Evolutionary conservation across 192 early-diverging fungal genomes (phyloP).

Genomic region (Gaertneriomyces sp.): DNA sequence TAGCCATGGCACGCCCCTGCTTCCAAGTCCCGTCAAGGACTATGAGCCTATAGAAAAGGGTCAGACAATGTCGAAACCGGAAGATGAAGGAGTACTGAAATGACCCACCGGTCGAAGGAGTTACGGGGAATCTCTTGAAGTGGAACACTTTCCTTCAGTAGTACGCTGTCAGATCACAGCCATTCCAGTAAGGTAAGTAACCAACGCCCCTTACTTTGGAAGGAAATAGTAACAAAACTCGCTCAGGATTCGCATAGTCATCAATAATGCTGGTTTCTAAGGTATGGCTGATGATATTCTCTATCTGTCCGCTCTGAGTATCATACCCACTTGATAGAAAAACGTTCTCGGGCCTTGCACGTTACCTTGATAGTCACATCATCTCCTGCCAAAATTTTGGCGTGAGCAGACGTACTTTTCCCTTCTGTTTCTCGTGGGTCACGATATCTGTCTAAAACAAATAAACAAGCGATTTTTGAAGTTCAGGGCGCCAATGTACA

Average conservation of each 20-base stretch:
- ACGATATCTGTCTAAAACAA: slow-evolving; percentile 52
- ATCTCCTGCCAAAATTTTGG: slow-evolving; percentile 68
- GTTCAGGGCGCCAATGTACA: neutral
- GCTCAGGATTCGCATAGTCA: slow-evolving; percentile 61
- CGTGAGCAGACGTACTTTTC: slow-evolving; percentile 87
- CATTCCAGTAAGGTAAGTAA: slow-evolving; percentile 3
- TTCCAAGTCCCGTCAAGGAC: slow-evolving; percentile 97
- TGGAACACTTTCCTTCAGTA: slow-evolving; percentile 58
- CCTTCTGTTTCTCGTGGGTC: slow-evolving; percentile 75
- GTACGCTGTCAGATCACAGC: neutral
- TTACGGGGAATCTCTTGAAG: slow-evolving; percentile 43
- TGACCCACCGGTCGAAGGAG: slow-evolving; percentile 48
- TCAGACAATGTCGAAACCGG: neutral
- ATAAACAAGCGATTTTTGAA: neutral
- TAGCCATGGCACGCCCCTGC: slow-evolving; percentile 61
- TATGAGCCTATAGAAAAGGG: slow-evolving; percentile 67
- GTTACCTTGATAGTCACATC: slow-evolving; percentile 62
- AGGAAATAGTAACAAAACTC: slow-evolving; percentile 79
- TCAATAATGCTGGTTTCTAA: neutral
- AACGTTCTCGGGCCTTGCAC: neutral
- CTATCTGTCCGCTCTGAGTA: too few relatives aligned
- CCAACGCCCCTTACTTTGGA: slow-evolving; percentile 53
- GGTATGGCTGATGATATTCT: too few relatives aligned
- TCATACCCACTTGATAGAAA: neutral
- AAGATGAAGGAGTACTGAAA: neutral